Evolutionary conservation across 2,329 filamentous ascomycete genomes (phyloP), one percentile per base, ranked within the genome.

Genomic region (Venturia pyrina): DNA sequence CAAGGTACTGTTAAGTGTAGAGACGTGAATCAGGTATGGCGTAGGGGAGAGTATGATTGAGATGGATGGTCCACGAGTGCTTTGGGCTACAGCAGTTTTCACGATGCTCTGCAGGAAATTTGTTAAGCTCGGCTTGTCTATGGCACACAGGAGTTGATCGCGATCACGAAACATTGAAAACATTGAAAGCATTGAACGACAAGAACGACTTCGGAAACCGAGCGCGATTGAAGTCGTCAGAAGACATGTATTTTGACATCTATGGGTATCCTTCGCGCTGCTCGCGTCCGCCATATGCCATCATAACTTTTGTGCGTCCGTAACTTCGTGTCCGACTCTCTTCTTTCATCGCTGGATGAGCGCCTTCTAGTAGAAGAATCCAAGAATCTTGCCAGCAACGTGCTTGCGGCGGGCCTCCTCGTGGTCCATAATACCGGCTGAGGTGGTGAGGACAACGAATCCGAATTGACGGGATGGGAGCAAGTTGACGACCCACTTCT

Each of bases 401-500:
- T 99, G 95, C 89, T 98, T 98, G 81, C 95, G 87, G 79, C 95
- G 87, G 74, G 95, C 95, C 88, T 99, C 95, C 87, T 99, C 95
- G 85, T 99, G 95, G 85, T 99, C 95, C 93, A 99, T 98, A 82
- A 99, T 99, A 81, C 95, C 95, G 71, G 95, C 92, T 68, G 93
- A 97, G 82, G 95, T 99, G 81, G 95, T 99, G 77, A 99, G 89
- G 82, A 99, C 92, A 78, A 99, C 91, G 85, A 92, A 97, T 78
- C 95, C 95, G 87, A 99, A 99, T 84, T 99, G 95, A 97, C 95
- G 95, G 73, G 95, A 93, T 73, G 95, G 95, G 71, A 99, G 88
- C 78, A 99, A 90, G 88, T 96, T 96, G 84, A 96, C 91, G 76
- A 98, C 92, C 95, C 95, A 99, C 87, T 98, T 97, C 91, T 99